Percentiles rank a stretch among this genome's conserved stretches.
Evolutionary conservation across 306 rosid genomes (phyloP).

Genomic region (Vigna unguiculata): DNA sequence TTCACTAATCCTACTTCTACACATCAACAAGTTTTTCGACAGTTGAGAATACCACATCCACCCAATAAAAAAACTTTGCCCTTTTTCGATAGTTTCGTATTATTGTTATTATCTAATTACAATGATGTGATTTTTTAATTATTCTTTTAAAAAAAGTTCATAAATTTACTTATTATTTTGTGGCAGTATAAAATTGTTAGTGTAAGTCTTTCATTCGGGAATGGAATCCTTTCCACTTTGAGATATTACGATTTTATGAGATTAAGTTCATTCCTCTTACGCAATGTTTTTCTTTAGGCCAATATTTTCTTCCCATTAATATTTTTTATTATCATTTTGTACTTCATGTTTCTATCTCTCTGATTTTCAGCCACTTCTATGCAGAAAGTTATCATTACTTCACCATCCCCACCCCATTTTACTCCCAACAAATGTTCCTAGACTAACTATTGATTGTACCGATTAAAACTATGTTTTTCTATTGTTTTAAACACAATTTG

Average conservation of each 20-base stretch:
- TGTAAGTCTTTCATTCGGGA: neutral
- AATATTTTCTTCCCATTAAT: neutral
- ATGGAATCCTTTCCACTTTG: neutral
- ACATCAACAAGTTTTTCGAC: neutral
- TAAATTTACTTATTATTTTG: too few species aligned
- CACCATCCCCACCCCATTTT: neutral
- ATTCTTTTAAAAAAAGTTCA: too few species aligned
- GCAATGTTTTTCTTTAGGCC: neutral
- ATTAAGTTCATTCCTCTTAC: neutral
- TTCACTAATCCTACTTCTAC: neutral
- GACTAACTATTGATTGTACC: too few species aligned
- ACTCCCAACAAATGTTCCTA: neutral
- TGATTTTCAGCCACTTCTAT: neutral
- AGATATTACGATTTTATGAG: neutral
- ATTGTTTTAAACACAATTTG: neutral
- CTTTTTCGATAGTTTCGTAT: too few species aligned
- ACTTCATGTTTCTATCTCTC: neutral
- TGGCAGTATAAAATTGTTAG: too few species aligned
- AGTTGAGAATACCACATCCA: neutral
- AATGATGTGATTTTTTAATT: too few species aligned
- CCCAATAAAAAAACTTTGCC: neutral
- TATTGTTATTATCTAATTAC: too few species aligned
- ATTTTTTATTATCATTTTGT: neutral
- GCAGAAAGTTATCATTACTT: constrained; percentile 5
- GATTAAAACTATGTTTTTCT: neutral